These are phyloP conservation scores for Ilex aquifolium DNA, from an alignment of 257 asterid species.

Conservation along the genomic window DNA sequence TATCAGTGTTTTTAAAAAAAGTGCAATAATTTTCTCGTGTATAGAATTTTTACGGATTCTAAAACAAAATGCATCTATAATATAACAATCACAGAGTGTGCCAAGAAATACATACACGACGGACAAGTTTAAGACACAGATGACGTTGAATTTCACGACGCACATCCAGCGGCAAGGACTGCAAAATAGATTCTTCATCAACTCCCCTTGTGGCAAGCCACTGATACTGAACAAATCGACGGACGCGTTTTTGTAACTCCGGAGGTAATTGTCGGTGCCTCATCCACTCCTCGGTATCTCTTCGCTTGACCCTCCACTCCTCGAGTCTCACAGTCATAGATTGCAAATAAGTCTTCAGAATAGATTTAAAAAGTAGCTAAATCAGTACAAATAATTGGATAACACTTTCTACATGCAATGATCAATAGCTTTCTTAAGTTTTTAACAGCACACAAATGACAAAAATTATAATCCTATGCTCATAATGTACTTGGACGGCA, in stretches of 20 bases:
- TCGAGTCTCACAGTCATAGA: constrained; percentile 93
- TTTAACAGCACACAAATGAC: no score
- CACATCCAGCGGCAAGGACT: constrained; percentile 78
- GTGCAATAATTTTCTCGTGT: no score
- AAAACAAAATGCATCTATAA: neutral
- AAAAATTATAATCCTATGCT: no score
- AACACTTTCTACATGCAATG: neutral
- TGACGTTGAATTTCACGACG: constrained; percentile 92
- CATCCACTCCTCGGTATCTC: constrained; percentile 99
- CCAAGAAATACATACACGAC: constrained; percentile 53
- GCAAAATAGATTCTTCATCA: constrained; percentile 66
- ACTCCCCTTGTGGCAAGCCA: constrained; percentile 98
- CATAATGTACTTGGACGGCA: no score
- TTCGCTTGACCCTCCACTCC: constrained; percentile 87
- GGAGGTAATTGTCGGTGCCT: constrained; percentile 92
- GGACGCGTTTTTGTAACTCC: constrained; percentile 85
- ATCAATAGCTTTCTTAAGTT: neutral
- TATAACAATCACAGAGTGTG: neutral
- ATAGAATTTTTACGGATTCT: no score
- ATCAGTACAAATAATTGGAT: neutral
- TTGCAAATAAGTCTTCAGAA: constrained; percentile 68
- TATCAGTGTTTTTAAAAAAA: no score
- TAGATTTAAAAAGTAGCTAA: constrained; percentile 5
- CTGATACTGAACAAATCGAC: constrained; percentile 67
- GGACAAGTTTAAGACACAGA: constrained; percentile 94